Conservation (phyloP, 139 green algal genomes). For the Pleodorina starrii region DNA sequence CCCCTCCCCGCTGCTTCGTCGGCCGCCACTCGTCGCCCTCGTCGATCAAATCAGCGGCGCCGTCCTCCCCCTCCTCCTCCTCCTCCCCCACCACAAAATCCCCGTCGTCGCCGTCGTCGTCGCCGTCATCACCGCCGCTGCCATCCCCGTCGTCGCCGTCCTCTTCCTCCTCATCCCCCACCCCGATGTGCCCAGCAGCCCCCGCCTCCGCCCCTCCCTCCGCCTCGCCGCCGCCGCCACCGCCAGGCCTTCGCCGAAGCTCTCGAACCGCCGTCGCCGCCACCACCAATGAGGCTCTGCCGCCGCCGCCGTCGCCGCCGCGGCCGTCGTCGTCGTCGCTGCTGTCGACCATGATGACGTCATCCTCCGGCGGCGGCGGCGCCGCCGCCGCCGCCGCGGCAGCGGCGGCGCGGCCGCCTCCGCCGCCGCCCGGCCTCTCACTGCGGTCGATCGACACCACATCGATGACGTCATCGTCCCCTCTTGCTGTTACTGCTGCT, state of each 20-base stretch:
- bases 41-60: no score
- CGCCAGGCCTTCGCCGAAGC: background rate
- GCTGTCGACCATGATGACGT: constrained; percentile 10
- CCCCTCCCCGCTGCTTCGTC: background rate
- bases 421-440: background rate
- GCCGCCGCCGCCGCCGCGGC: background rate
- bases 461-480: background rate
- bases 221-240: no score
- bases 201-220: background rate
- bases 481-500: background rate
- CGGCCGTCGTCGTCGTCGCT: background rate
- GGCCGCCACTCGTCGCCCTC: background rate
- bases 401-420: no score
- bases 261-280: background rate
- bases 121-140: background rate
- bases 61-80: background rate
- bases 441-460: constrained; percentile 18
- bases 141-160: background rate
- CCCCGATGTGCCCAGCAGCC: background rate
- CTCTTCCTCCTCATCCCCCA: background rate
- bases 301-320: background rate
- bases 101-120: background rate
- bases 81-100: constrained; percentile 12
- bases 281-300: background rate
- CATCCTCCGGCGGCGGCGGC: background rate